These are phyloP conservation scores for Vitis hybrid DNA, from an alignment of 177 flowering plant species.

Conservation along the genomic window DNA sequence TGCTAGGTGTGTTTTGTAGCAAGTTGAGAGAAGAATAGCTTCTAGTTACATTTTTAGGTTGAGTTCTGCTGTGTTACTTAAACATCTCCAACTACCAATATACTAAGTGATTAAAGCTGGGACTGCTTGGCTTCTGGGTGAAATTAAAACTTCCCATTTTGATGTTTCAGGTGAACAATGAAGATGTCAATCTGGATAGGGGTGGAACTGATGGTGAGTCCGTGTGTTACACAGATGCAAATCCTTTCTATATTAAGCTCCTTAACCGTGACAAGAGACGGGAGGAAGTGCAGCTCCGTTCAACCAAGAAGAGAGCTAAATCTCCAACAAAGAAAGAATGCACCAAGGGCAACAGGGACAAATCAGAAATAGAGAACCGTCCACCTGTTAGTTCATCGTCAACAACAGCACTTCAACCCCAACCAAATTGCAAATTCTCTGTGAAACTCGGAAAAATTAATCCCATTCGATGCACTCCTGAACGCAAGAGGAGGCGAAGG, in stretches of 20 bases:
- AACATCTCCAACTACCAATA: not conserved
- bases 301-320: constrained; percentile 58
- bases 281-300: constrained; percentile 25
- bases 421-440: constrained; percentile 34
- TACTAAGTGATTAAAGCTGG: not conserved
- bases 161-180: constrained; percentile 76
- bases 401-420: constrained; percentile 25
- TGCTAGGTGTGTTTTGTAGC: not conserved
- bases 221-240: constrained; percentile 56
- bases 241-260: constrained; percentile 68
- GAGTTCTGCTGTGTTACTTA: not conserved
- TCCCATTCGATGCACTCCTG: constrained; percentile 60
- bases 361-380: constrained; percentile 22
- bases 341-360: constrained; percentile 20
- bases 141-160: not conserved
- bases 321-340: constrained; percentile 47
- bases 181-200: constrained; percentile 61
- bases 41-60: not conserved
- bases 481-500: constrained; percentile 71
- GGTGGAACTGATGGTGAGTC: constrained; percentile 27
- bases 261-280: constrained; percentile 29
- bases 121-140: not conserved
- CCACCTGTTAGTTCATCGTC: constrained; percentile 21
- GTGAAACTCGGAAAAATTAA: constrained; percentile 38
- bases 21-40: not conserved